Evolutionary conservation across 169 alveolate genomes (phyloP).

Genomic region (Miamiensis avidus): DNA sequence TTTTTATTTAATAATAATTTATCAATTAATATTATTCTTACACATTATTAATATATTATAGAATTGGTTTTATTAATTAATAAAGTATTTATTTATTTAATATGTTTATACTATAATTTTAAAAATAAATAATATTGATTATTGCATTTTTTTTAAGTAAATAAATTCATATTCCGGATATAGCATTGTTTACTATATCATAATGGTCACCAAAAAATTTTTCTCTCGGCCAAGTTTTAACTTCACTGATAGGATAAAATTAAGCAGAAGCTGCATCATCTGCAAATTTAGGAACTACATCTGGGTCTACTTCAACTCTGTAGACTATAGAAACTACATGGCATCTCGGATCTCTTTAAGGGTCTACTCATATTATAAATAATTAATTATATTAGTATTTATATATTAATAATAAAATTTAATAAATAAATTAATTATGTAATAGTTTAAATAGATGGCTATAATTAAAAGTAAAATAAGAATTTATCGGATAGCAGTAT

Average conservation of each 20-base stretch:
- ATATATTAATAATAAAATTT: too few species aligned
- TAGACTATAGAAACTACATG: constrained; percentile 83
- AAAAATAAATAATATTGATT: too few species aligned
- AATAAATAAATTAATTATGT: too few species aligned
- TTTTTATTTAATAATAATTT: too few species aligned
- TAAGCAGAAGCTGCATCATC: constrained; percentile 88
- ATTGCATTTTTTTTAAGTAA: not conserved
- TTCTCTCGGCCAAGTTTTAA: constrained; percentile 39
- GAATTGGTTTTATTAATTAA: too few species aligned
- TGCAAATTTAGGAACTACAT: constrained; percentile 76
- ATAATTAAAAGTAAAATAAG: too few species aligned
- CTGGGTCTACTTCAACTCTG: constrained; percentile 67
- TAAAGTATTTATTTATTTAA: too few species aligned
- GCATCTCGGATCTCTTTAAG: constrained; percentile 88
- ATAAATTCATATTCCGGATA: not conserved
- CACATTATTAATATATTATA: too few species aligned
- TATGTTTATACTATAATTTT: not conserved
- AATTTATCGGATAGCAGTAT: too few species aligned
- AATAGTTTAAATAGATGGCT: too few species aligned
- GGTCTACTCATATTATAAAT: constrained; percentile 9
- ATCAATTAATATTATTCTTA: too few species aligned
- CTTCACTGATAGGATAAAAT: constrained; percentile 62
- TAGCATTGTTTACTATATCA: constrained; percentile 48
- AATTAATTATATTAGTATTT: too few species aligned
- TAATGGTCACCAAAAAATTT: constrained; percentile 79